Base-by-base conservation (phyloP, 805 yeast genomes). In the Trichomonascus vanleenenianus region DNA sequence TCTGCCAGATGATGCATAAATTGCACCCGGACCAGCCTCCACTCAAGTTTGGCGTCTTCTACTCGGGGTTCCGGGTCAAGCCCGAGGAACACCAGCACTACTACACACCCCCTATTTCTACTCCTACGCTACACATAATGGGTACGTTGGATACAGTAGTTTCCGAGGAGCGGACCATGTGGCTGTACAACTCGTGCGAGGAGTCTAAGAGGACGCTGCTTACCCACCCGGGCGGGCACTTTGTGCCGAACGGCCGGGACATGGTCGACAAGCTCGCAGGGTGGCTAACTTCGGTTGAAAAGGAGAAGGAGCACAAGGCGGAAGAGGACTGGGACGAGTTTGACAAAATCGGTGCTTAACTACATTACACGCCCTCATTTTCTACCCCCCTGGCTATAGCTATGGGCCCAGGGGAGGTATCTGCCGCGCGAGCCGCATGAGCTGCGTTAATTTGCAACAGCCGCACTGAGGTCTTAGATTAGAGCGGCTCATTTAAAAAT, bases 161-260 rank as follows among this genome's bases (percentile, higher is more conserved):
- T 5, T 78, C 83, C 7, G 80, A 79, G 22, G 83, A 76, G 20
- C 72, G 95, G 56, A 75, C 89, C 0, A 67, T 76, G 65, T 71
- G 72, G 19, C 67, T 93, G 36, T 78, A 74, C 47, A 73, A 75
- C 14, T 64, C 73, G 33, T 76, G 82, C 16, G 69, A 63, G 25
- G 57, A 64, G 15, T 66, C 61, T 9, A 59, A 63, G 19, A 67
- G 84, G 4, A 70, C 64, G 3, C 57, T 68, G 11, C 66, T 83
- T 48, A 82, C 76, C 52, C 98, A 91, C 58, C 97, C 97, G 8
- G 97, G 98, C 50, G 97, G 97, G 1, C 98, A 91, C 60, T 88
- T 84, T 67, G 96, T 91, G 40, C 98, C 97, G 25, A 87, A 86
- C 64, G 82, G 88, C 42, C 85, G 84, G 62, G 76, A 73, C 46